Base-by-base conservation (phyloP, 257 asterid species). In the Solanum boliviense region DNA sequence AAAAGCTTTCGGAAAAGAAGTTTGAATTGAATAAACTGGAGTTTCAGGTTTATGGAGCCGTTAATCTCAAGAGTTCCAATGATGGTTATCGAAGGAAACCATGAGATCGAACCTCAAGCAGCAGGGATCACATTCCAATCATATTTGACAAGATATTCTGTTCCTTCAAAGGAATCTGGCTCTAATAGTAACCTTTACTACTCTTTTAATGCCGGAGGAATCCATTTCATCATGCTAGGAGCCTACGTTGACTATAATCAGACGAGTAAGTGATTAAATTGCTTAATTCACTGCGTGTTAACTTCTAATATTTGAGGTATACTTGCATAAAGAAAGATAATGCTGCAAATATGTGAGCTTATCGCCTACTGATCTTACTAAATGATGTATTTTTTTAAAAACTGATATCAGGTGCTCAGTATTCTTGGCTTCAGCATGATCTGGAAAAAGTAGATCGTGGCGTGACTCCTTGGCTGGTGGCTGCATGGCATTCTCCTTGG, bases 81-180 rank as follows among this genome's bases (percentile, higher is more conserved):
- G 94, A 96, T 95, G 98, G 97, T 96, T 87, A 89, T 95, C 13
- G 98, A 94, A 93, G 99, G 99, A 44, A 96, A 96, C 94, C 98
- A 96, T 13, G 99, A 96, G 92, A 95, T 96, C 16, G 98, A 96
- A 90, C 95, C 94, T 84, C 99, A 96, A 89, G 95, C 88, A 27
- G 91, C 62, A 16, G 92, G 91, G 86, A 62, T 76, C 3, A 90
- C 96, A 1, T 96, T 95, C 88, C 76, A 88, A 44, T 95, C 99
- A n/a, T 95, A 92, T 78, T 70, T 34, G 85, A 73, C 96, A 83
- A 90, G 99, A 90, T 96, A 94, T 72, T 87, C 98, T 4, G 95
- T 95, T 81, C 99, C 99, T 76, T 91, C 95, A n/a, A 65, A 94
- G 5, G 99, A 96, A 92, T 93, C 96, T 1, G 95, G 94, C 76